Base-by-base conservation (phyloP, 108 stramenopile genomes). In the Discostella stelligeroides region DNA sequence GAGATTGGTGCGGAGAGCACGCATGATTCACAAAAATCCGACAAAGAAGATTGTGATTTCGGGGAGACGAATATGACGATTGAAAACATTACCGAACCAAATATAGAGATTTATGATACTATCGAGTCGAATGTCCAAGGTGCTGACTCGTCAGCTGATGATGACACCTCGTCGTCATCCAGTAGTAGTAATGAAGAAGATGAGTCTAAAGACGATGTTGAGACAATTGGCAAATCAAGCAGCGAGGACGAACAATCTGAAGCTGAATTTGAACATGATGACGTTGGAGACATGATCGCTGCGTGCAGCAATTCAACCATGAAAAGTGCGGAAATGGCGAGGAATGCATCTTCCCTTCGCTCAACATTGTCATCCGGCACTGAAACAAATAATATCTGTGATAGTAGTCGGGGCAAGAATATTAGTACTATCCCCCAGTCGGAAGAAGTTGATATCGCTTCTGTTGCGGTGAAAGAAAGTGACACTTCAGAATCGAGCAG, bases 141-240 rank as follows among this genome's bases (percentile, higher is more conserved):
- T 30, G 55, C 8, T 2, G 28, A 55, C 10, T 15, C 6, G 54
- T 28, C 54, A 27, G 1, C 54, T 2, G 28, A 55, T 27, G 27
- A 55, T 20, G 48, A 49, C 48, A 23, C 48, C 48, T 20, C 17
- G 48, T 49, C 48, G 28, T 27, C 28, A 10, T 55, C 54, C 27
- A 55, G 25, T 55, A 55, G 54, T 55, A 12, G 28, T 29, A 27
- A n/a, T 55, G 28, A 29, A 15, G 10, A 27, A 15, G 13, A 27
- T 29, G 28, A 55, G 2, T 4, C 3, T 23, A 27, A 55, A 55
- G 54, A 29, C 15, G 28, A 6, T n/a, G n/a, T n/a, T 0, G 28
- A 6, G 28, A 28, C 24, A 55, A 55, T 28, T 27, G 11, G 28
- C 5, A 55, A 28, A 12, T 27, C 28, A 27, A 53, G 51, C 24